These are phyloP conservation scores for Pezizomycotina sp. DNA, from an alignment of 2,329 filamentous ascomycete species.

Conservation along the genomic window DNA sequence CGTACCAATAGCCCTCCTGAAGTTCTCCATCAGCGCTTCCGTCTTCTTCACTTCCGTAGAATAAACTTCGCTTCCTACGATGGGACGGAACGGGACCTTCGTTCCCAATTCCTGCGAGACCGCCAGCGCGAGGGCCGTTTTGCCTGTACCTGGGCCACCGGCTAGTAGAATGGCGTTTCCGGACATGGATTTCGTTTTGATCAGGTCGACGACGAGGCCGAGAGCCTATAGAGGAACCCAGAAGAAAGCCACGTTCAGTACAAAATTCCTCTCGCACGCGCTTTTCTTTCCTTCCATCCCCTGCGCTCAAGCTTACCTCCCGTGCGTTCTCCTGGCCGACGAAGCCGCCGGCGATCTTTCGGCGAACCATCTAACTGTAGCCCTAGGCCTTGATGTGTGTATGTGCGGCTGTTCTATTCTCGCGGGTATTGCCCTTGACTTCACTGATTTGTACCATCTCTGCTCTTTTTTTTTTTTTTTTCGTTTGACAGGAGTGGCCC, in stretches of 20 bases:
- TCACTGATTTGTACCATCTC: slow-evolving; percentile 18
- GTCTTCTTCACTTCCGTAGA: slow-evolving; percentile 99
- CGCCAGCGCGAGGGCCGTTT: slow-evolving; percentile 87
- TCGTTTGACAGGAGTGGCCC: slow-evolving; percentile 6
- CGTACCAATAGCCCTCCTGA: slow-evolving; percentile 86
- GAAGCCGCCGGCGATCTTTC: slow-evolving; percentile 59
- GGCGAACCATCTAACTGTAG: slow-evolving; percentile 72
- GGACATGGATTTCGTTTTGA: slow-evolving; percentile 93
- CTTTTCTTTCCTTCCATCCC: no score
- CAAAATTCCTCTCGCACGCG: no score
- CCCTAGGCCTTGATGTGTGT: slow-evolving; percentile 92
- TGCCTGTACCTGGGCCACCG: slow-evolving; percentile 88
- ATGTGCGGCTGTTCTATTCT: slow-evolving; percentile 81
- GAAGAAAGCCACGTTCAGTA: background rate
- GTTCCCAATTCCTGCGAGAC: slow-evolving; percentile 94
- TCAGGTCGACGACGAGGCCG: slow-evolving; percentile 88
- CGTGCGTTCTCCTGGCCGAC: slow-evolving; percentile 75
- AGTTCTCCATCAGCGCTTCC: slow-evolving; percentile 98
- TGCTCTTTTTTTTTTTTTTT: no score
- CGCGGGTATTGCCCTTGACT: slow-evolving; percentile 12
- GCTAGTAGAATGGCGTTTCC: slow-evolving; percentile 84
- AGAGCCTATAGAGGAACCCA: slow-evolving; percentile 49
- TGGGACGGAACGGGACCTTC: slow-evolving; percentile 96
- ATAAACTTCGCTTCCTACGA: slow-evolving; percentile 95
- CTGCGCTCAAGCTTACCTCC: slow-evolving; percentile 61